phyloP scores from a whole-genome alignment of 106 monocot species.

The Hemerocallis citrina region DNA sequence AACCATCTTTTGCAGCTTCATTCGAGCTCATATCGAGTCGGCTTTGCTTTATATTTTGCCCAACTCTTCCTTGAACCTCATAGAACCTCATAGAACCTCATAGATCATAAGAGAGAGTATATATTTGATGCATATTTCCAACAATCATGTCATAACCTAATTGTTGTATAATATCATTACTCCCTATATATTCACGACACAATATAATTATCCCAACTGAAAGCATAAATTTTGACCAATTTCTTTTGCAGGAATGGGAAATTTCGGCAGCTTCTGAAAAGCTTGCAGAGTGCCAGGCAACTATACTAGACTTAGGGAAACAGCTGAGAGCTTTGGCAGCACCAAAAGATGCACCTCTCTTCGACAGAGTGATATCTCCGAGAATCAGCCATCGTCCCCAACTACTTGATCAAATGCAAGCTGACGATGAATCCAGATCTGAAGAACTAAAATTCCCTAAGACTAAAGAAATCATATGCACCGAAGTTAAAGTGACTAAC shows the following conservation, averaged over 20 bases:
- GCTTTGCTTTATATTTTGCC: no score
- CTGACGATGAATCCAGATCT: slow-evolving; percentile 16
- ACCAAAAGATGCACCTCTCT: slow-evolving; percentile 44
- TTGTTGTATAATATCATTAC: no score
- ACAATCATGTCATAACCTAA: no score
- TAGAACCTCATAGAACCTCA: no score
- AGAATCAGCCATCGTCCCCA: slow-evolving; percentile 4
- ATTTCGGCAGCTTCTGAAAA: slow-evolving; percentile 65
- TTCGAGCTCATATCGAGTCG: no score
- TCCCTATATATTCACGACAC: no score
- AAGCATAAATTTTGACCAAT: not conserved
- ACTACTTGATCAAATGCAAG: slow-evolving; percentile 24
- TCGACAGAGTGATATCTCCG: slow-evolving; percentile 33
- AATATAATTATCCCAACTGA: no score
- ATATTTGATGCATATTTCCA: no score
- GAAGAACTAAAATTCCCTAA: slow-evolving; percentile 20
- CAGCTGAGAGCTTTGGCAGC: slow-evolving; percentile 69
- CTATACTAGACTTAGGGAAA: slow-evolving; percentile 48
- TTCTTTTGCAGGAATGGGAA: slow-evolving; percentile 33
- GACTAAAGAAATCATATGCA: slow-evolving; percentile 41
- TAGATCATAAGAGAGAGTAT: no score
- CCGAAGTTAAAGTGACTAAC: slow-evolving; percentile 4
- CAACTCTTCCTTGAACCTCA: no score
- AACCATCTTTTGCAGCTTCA: no score
- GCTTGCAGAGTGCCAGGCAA: slow-evolving; percentile 71